Percentiles rank a stretch among this genome's conserved stretches.
Conservation (phyloP, 306 rosid species). For the Parietaria judaica region DNA sequence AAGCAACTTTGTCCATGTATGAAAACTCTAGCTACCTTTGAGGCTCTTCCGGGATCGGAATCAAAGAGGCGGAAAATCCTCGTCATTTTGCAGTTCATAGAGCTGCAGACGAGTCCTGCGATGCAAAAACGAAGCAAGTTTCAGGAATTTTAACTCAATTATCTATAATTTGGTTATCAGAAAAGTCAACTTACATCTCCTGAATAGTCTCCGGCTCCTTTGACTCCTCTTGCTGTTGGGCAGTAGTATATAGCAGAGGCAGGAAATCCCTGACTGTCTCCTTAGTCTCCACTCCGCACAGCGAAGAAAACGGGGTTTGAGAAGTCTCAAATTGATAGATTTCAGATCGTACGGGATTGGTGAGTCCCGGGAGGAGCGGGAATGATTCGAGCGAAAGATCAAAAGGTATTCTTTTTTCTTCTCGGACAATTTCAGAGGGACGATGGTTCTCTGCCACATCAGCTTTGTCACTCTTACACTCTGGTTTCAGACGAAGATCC, state of each 20-base stretch:
- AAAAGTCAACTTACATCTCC: slow-evolving; percentile 21
- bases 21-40: background rate
- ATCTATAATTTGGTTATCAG: slow-evolving; percentile 3
- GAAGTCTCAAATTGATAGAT: background rate
- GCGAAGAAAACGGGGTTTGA: background rate
- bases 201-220: slow-evolving; percentile 1
- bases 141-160: background rate
- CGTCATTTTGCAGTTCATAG: slow-evolving; percentile 15
- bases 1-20: too few species aligned
- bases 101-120: slow-evolving; percentile 11
- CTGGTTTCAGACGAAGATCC: slow-evolving; percentile 11
- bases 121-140: background rate
- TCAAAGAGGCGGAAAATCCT: slow-evolving; percentile 18
- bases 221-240: slow-evolving; percentile 12
- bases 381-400: slow-evolving; percentile 34
- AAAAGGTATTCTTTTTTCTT: slow-evolving; percentile 9
- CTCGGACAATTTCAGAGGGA: slow-evolving; percentile 9
- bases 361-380: slow-evolving; percentile 28
- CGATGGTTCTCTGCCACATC: slow-evolving; percentile 9
- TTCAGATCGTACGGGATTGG: slow-evolving; percentile 11
- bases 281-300: background rate
- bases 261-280: slow-evolving; percentile 18
- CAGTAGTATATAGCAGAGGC: slow-evolving; percentile 17
- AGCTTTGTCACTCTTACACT: slow-evolving; percentile 12
- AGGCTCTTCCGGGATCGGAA: background rate